A percentile compares a stretch with the other conserved stretches of the same genome.
phyloP scores from a whole-genome alignment of 352 stramenopile species.

The Pythium catenulatum region DNA sequence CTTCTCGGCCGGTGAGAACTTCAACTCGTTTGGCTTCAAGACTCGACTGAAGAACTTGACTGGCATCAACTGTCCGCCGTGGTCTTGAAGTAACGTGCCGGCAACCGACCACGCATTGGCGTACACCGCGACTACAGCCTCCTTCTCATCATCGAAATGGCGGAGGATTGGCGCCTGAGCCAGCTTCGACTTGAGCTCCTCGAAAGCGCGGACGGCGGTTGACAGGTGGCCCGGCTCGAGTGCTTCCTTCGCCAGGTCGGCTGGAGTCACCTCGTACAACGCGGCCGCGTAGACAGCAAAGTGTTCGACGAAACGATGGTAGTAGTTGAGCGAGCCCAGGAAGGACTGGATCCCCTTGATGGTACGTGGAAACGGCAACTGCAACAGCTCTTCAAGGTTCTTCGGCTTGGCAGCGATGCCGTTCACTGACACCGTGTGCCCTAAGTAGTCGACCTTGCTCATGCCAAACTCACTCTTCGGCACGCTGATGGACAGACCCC shows the following conservation, averaged over 20 bases:
- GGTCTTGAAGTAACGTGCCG: background rate
- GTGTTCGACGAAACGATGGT: slow-evolving; percentile 46
- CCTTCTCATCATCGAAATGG: background rate
- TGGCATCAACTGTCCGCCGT: background rate
- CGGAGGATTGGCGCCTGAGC: background rate
- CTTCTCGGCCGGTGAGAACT: background rate
- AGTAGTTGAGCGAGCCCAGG: slow-evolving; percentile 52
- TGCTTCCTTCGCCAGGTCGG: background rate
- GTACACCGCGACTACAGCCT: background rate
- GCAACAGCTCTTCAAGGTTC: slow-evolving; percentile 17
- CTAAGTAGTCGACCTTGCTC: slow-evolving; percentile 37
- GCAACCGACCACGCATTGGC: slow-evolving; percentile 13
- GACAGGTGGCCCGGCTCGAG: background rate
- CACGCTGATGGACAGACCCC: slow-evolving; percentile 53
- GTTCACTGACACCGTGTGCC: no score
- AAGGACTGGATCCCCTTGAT: slow-evolving; percentile 50
- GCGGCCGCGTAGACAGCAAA: slow-evolving; percentile 28
- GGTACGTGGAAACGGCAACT: slow-evolving; percentile 15
- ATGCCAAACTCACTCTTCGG: slow-evolving; percentile 47
- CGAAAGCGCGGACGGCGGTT: background rate
- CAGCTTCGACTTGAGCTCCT: background rate
- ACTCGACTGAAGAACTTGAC: slow-evolving; percentile 16
- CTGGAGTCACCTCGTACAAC: slow-evolving; percentile 16
- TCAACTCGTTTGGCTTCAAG: slow-evolving; percentile 12
- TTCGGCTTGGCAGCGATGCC: slow-evolving; percentile 44